Evolutionary conservation across 2,329 filamentous ascomycete genomes (phyloP).

Genomic region (Leptodontidium sp.): DNA sequence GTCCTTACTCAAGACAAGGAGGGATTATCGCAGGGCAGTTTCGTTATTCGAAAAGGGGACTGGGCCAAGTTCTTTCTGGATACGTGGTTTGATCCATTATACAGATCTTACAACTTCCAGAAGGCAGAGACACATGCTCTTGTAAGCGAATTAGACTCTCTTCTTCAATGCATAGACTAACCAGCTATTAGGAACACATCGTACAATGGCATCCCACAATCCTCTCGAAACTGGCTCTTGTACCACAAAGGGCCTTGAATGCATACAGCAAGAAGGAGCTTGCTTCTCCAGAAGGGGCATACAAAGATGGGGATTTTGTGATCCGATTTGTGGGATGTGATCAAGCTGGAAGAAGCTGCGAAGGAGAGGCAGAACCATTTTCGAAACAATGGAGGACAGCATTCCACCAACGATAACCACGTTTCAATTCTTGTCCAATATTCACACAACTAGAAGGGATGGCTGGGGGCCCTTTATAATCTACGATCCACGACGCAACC

Average conservation of each 20-base stretch:
- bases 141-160: constrained; percentile 58
- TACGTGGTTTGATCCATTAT: constrained; percentile 95
- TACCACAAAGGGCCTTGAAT: constrained; percentile 88
- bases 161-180: constrained; percentile 18
- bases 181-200: constrained; percentile 74
- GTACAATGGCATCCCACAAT: constrained; percentile 98
- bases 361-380: constrained; percentile 66
- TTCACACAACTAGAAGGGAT: constrained; percentile 34
- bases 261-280: constrained; percentile 66
- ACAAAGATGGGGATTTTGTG: constrained; percentile 85
- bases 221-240: constrained; percentile 84
- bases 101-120: constrained; percentile 93
- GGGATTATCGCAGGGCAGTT: constrained; percentile 78
- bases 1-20: constrained; percentile 85
- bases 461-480: constrained; percentile 36
- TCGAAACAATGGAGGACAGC: constrained; percentile 47
- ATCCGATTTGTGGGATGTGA: constrained; percentile 81
- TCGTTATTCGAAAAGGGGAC: constrained; percentile 82
- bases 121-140: constrained; percentile 92
- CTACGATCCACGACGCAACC: constrained; percentile 39
- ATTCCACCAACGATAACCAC: constrained; percentile 41
- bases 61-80: constrained; percentile 95
- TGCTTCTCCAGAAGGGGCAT: constrained; percentile 64
- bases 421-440: constrained; percentile 22
- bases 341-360: constrained; percentile 68